phyloP scores from a whole-genome alignment of 140 eudicot species.

The Senecio squalidus region DNA sequence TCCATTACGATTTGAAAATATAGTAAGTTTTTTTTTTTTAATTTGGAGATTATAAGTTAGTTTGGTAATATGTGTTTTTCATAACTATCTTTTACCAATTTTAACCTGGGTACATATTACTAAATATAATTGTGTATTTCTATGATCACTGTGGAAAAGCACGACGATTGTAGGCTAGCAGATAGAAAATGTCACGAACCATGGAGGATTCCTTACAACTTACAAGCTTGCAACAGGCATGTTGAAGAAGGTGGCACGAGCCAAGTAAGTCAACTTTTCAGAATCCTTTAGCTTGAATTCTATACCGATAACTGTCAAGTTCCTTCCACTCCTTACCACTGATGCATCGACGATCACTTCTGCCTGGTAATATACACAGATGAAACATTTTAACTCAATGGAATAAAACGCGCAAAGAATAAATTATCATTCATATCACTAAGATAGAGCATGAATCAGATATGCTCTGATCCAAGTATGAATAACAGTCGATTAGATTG shows the following conservation, averaged over 20 bases:
- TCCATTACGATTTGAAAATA: too few relatives aligned
- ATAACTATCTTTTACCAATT: too few relatives aligned
- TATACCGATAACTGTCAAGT: slow-evolving; percentile 55
- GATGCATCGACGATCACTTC: slow-evolving; percentile 64
- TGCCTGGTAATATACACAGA: slow-evolving; percentile 34
- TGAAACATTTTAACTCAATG: not conserved
- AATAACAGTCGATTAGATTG: too few relatives aligned
- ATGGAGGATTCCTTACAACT: too few relatives aligned
- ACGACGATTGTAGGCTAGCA: not conserved
- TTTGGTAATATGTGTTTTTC: too few relatives aligned
- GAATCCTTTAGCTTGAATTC: slow-evolving; percentile 66
- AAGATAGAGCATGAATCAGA: too few relatives aligned
- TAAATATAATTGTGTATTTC: too few relatives aligned
- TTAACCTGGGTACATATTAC: too few relatives aligned
- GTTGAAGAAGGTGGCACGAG: slow-evolving; percentile 78
- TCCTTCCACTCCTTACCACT: slow-evolving; percentile 77
- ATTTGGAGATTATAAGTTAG: too few relatives aligned
- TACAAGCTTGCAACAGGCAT: slow-evolving; percentile 63
- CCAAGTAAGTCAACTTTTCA: slow-evolving; percentile 39
- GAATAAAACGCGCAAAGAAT: slow-evolving; percentile 2
- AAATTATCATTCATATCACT: not conserved
- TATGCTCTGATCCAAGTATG: too few relatives aligned
- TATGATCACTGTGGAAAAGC: not conserved
- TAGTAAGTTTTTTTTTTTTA: too few relatives aligned
- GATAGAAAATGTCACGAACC: not conserved